Percentiles rank a stretch among this genome's conserved stretches.
These are phyloP conservation scores for Entomophthora muscae DNA, from an alignment of 371 early-diverging fungal genomes.

Conservation along the genomic window DNA sequence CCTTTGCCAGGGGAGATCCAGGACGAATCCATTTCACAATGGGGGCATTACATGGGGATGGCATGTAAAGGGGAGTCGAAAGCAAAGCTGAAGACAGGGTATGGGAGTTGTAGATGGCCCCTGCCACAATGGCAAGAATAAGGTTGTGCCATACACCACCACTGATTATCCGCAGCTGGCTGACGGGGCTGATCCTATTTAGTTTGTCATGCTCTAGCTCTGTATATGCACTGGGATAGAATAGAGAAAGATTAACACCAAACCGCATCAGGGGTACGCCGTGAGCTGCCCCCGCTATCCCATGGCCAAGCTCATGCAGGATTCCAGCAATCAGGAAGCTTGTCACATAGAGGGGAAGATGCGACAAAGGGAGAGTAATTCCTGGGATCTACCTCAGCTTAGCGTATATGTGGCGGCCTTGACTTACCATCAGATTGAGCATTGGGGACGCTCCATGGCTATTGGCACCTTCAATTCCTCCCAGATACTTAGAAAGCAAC, in stretches of 20 bases:
- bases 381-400: neutral
- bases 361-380: neutral
- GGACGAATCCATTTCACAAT: neutral
- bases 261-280: neutral
- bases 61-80: neutral
- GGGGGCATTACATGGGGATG: neutral
- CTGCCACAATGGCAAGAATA: neutral
- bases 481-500: too few relatives aligned
- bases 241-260: neutral
- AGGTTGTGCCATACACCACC: neutral
- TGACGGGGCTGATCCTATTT: neutral
- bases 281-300: neutral
- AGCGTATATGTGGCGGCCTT: neutral
- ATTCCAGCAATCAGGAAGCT: neutral
- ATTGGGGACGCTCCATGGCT: neutral
- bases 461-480: too few relatives aligned
- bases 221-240: neutral
- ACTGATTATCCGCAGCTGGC: neutral
- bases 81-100: neutral
- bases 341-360: neutral
- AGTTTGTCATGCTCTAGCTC: neutral
- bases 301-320: neutral
- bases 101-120: neutral
- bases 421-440: neutral
- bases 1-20: neutral